A percentile compares a stretch with the other conserved stretches of the same genome.
These are phyloP conservation scores for Calendula officinalis DNA, from an alignment of 129 eudicot genomes.

Conservation along the genomic window DNA sequence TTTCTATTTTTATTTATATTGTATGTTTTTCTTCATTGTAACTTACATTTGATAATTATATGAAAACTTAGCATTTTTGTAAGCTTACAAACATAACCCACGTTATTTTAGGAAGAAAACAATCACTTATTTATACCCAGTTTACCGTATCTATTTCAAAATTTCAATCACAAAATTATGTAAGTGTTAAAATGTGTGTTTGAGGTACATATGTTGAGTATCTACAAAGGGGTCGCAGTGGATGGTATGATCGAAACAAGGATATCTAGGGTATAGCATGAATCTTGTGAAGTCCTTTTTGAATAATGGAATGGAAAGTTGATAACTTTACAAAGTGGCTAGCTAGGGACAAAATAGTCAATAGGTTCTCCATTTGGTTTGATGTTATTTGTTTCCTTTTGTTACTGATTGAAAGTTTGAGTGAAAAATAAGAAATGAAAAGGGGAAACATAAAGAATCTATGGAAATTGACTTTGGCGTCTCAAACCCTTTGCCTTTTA, in stretches of 20 bases:
- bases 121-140: neutral
- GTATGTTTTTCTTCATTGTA: no score
- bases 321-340: constrained; percentile 35
- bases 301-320: constrained; percentile 54
- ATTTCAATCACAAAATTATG: no score
- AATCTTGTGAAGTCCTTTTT: constrained; percentile 19
- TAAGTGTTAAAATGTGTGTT: neutral
- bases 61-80: no score
- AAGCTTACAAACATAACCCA: no score
- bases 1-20: no score
- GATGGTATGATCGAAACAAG: constrained; percentile 25
- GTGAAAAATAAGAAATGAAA: constrained; percentile 21
- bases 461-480: constrained; percentile 22
- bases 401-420: constrained; percentile 6
- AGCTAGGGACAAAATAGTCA: constrained; percentile 42
- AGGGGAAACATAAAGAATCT: constrained; percentile 35
- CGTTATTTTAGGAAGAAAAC: no score
- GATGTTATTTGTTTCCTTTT: constrained; percentile 26
- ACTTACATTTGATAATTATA: no score
- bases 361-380: constrained; percentile 37
- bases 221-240: constrained; percentile 1
- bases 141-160: neutral
- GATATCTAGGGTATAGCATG: constrained; percentile 26
- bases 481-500: constrained; percentile 30
- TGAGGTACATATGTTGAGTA: constrained; percentile 9